phyloP scores from a whole-genome alignment of 352 stramenopile genomes.

The Blastocystis sp. region DNA sequence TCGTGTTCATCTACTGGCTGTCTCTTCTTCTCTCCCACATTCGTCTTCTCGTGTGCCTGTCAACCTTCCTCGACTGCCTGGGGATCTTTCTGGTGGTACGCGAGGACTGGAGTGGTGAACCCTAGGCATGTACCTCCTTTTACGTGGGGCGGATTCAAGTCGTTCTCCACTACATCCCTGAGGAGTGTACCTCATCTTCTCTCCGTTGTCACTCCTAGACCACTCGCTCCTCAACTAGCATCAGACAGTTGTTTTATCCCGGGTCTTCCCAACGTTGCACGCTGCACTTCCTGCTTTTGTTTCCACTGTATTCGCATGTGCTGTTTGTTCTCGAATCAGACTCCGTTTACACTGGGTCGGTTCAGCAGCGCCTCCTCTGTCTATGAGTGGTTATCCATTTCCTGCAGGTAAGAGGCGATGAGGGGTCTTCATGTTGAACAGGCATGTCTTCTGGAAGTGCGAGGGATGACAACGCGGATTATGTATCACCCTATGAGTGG shows the following conservation, averaged over 20 bases:
- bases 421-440: neutral
- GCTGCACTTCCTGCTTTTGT: conserved; percentile 1
- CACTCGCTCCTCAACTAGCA: neutral
- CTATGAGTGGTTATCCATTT: too few relatives aligned
- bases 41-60: neutral
- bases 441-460: neutral
- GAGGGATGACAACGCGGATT: neutral
- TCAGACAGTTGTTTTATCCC: neutral
- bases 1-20: conserved; percentile 16
- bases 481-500: neutral
- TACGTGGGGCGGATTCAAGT: conserved; percentile 14
- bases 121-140: conserved; percentile 1
- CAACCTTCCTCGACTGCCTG: neutral
- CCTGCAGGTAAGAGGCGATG: neutral
- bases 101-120: neutral
- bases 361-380: too few relatives aligned
- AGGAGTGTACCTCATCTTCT: neutral
- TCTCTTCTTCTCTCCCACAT: neutral
- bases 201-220: neutral
- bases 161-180: conserved; percentile 9
- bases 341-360: neutral
- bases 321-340: neutral
- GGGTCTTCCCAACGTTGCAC: neutral
- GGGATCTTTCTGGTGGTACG: conserved; percentile 1
- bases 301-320: neutral